A percentile compares a stretch with the other conserved stretches of the same genome.
Conservation (phyloP, 768 basidiomycete genomes). For the Flagelloscypha sp. region DNA sequence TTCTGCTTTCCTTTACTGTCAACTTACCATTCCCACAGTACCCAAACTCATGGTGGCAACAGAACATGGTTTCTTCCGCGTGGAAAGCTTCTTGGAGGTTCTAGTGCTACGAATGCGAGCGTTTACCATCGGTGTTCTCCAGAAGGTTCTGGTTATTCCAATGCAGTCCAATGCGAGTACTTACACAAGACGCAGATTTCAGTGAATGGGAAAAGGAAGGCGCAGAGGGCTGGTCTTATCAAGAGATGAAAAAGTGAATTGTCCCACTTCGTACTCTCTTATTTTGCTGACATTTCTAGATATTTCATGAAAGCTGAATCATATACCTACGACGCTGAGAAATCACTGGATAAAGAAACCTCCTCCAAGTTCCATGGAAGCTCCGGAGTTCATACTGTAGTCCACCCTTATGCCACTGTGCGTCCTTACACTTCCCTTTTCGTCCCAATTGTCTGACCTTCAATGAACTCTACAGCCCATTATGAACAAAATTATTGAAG, state of each 20-base stretch:
- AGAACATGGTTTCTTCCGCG: slow-evolving; percentile 4
- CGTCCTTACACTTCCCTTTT: slow-evolving; percentile 7
- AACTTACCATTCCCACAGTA: background rate
- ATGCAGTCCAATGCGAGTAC: background rate
- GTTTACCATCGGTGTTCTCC: slow-evolving; percentile 14
- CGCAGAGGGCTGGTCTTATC: slow-evolving; percentile 12
- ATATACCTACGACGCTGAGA: slow-evolving; percentile 7
- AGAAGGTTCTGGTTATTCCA: too few species aligned
- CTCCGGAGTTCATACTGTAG: background rate
- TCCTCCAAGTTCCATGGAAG: slow-evolving; percentile 8
- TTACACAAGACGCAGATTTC: background rate
- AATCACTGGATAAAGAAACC: slow-evolving; percentile 3
- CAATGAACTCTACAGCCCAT: slow-evolving; percentile 7
- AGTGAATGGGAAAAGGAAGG: slow-evolving; percentile 14
- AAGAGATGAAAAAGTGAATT: slow-evolving; percentile 9
- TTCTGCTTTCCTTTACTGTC: too few species aligned
- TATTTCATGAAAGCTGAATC: slow-evolving; percentile 13
- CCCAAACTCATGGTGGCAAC: background rate
- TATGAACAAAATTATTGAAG: slow-evolving; percentile 26
- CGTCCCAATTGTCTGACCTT: background rate
- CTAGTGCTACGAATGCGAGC: slow-evolving; percentile 11
- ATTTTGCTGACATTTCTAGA: slow-evolving; percentile 2
- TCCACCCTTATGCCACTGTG: too few species aligned
- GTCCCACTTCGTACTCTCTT: background rate
- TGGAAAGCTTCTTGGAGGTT: slow-evolving; percentile 11